Conservation (phyloP, 192 early-diverging fungal species). For the Rhizophlyctis rosea region DNA sequence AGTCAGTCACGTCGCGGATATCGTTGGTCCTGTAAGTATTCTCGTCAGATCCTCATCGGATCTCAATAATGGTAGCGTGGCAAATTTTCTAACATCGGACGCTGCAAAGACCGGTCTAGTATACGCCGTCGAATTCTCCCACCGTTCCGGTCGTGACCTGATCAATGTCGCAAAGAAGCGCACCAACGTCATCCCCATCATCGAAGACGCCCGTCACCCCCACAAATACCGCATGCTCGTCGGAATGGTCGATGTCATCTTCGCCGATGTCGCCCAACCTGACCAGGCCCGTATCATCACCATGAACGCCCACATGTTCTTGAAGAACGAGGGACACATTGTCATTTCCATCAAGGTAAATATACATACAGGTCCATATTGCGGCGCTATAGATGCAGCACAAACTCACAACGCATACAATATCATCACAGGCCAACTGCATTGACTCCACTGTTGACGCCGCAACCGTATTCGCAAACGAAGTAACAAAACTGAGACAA, state of each 20-base stretch:
- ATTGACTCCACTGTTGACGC: slow-evolving; percentile 99
- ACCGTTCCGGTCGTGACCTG: slow-evolving; percentile 96
- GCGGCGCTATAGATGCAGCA: neutral
- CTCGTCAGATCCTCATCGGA: no score
- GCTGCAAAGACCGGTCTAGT: slow-evolving; percentile 90
- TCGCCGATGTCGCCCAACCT: slow-evolving; percentile 99
- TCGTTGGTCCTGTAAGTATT: slow-evolving; percentile 79
- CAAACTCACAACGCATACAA: neutral
- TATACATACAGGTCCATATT: neutral
- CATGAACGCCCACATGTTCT: slow-evolving; percentile 95
- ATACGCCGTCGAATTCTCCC: slow-evolving; percentile 99
- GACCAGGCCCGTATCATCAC: slow-evolving; percentile 99
- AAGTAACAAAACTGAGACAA: slow-evolving; percentile 93
- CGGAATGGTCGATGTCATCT: slow-evolving; percentile 97
- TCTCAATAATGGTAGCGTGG: no score
- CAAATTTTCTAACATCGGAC: no score
- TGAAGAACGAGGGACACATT: slow-evolving; percentile 95
- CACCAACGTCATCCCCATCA: slow-evolving; percentile 98
- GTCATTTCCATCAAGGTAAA: slow-evolving; percentile 94
- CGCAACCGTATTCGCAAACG: slow-evolving; percentile 91
- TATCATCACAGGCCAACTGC: slow-evolving; percentile 75
- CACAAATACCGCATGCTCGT: slow-evolving; percentile 99
- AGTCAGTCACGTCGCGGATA: slow-evolving; percentile 95
- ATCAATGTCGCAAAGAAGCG: slow-evolving; percentile 99
- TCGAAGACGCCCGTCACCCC: slow-evolving; percentile 99